A percentile compares a stretch with the other conserved stretches of the same genome.
phyloP scores from a whole-genome alignment of 2,329 filamentous ascomycete genomes.

The Penicillium hesseltinei region DNA sequence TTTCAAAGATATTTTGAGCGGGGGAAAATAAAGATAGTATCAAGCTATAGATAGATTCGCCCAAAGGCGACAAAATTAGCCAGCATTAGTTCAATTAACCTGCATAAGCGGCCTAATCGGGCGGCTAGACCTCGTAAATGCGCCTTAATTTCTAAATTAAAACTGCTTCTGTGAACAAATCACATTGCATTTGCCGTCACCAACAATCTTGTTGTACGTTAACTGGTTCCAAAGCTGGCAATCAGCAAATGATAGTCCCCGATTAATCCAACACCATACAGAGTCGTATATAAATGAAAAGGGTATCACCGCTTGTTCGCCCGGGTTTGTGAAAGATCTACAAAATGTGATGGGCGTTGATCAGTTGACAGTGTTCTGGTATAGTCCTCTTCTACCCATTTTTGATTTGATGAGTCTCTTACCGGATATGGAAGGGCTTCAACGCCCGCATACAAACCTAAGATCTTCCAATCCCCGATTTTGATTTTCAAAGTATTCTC shows the following conservation, averaged over 20 bases:
- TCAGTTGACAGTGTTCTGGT: background rate
- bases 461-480: slow-evolving; percentile 10
- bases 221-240: slow-evolving; percentile 13
- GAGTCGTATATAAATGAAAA: background rate
- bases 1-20: slow-evolving; percentile 23
- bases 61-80: slow-evolving; percentile 23
- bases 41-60: slow-evolving; percentile 24
- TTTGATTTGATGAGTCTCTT: background rate
- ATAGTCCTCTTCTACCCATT: background rate
- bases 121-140: slow-evolving; percentile 1
- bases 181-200: slow-evolving; percentile 5
- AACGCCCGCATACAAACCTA: slow-evolving; percentile 1
- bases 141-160: slow-evolving; percentile 10
- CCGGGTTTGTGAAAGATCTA: background rate
- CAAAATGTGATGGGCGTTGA: background rate
- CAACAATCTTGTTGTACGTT: slow-evolving; percentile 12
- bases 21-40: slow-evolving; percentile 21
- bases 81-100: slow-evolving; percentile 7
- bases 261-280: background rate
- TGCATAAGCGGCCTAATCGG: background rate
- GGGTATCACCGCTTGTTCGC: background rate
- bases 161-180: background rate
- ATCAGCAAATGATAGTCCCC: slow-evolving; percentile 1
- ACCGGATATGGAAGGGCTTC: background rate
- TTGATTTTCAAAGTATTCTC: slow-evolving; percentile 18